These are phyloP conservation scores for Lentinula edodes DNA, from an alignment of 768 basidiomycete genomes.

Conservation along the genomic window DNA sequence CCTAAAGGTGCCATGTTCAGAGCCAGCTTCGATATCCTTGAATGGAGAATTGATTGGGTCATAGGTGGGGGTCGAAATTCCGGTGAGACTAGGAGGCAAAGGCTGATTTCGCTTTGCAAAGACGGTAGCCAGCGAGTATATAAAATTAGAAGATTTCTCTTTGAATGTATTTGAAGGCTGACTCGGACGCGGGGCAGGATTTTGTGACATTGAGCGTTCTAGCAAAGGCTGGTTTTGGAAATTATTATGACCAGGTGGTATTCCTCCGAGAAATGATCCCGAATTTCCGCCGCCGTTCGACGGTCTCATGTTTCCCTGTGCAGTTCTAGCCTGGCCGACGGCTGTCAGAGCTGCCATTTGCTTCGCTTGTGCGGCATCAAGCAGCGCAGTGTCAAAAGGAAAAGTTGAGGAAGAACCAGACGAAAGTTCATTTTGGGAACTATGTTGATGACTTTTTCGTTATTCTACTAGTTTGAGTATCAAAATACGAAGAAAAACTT, in stretches of 20 bases:
- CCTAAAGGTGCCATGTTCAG: slow-evolving; percentile 59
- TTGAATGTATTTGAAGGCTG: slow-evolving; percentile 31
- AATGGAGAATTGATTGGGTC: slow-evolving; percentile 61
- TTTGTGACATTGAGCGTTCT: slow-evolving; percentile 40
- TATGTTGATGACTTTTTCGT: not conserved
- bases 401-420: slow-evolving; percentile 10
- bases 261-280: slow-evolving; percentile 64
- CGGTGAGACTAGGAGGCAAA: slow-evolving; percentile 71
- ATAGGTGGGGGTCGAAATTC: slow-evolving; percentile 49
- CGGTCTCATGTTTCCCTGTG: slow-evolving; percentile 15
- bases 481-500: slow-evolving; percentile 1
- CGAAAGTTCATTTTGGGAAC: slow-evolving; percentile 1
- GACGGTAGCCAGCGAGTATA: slow-evolving; percentile 51
- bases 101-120: slow-evolving; percentile 57
- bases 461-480: not conserved
- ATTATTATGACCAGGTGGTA: slow-evolving; percentile 34
- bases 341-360: slow-evolving; percentile 75
- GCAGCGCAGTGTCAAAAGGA: slow-evolving; percentile 34
- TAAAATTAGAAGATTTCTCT: slow-evolving; percentile 56
- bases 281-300: slow-evolving; percentile 55
- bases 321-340: slow-evolving; percentile 1
- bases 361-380: slow-evolving; percentile 68
- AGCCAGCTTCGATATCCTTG: slow-evolving; percentile 58
- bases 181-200: slow-evolving; percentile 16
- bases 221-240: slow-evolving; percentile 22